Percentiles rank a stretch among this genome's conserved stretches.
phyloP scores from a whole-genome alignment of 768 basidiomycete species.

The Pleurotus pulmonarius region DNA sequence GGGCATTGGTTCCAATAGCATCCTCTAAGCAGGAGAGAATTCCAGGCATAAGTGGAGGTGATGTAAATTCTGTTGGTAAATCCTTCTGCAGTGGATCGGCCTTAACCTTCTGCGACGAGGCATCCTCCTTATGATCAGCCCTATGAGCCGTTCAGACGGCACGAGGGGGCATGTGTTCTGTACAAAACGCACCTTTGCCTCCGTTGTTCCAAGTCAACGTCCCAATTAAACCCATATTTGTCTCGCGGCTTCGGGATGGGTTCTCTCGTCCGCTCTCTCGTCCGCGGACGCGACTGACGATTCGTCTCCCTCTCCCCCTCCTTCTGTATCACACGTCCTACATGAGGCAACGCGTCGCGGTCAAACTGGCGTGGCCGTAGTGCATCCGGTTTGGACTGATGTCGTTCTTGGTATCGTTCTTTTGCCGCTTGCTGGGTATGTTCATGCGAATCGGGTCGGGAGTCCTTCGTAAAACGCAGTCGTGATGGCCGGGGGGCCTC shows the following conservation, averaged over 20 bases:
- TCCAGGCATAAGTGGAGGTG: conserved; percentile 68
- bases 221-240: neutral
- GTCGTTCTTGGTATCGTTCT: too few species aligned
- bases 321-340: neutral
- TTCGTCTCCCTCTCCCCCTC: neutral
- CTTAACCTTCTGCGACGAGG: neutral
- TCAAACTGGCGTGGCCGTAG: neutral
- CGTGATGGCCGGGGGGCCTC: too few species aligned
- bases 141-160: neutral
- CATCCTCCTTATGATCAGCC: neutral
- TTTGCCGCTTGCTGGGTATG: too few species aligned
- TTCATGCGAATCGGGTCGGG: too few species aligned
- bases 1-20: conserved; percentile 49
- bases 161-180: neutral
- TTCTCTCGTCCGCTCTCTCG: neutral
- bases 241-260: neutral
- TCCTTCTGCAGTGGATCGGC: neutral
- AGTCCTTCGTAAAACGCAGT: too few species aligned
- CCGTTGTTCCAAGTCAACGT: neutral
- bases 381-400: too few species aligned
- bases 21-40: conserved; percentile 55
- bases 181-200: neutral
- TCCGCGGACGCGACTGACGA: neutral
- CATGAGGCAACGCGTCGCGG: neutral
- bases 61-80: conserved; percentile 47